Conservation (phyloP, 441 rosid species). For the Macaranga tanarius region DNA sequence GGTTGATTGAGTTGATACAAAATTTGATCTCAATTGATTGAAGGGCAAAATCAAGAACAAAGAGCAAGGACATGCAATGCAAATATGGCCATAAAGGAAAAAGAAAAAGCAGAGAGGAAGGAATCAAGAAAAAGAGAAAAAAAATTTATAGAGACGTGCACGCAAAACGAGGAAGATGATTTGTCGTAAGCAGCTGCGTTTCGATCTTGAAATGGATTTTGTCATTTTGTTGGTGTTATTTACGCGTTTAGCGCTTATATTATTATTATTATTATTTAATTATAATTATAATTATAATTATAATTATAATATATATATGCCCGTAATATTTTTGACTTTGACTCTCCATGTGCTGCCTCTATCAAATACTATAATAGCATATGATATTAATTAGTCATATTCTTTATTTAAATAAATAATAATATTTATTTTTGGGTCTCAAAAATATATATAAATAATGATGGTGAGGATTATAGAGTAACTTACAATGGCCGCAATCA, state of each 20-base stretch:
- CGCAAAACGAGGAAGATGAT: conserved; percentile 60
- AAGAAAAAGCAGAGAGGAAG: neutral
- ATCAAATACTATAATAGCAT: neutral
- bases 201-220: conserved; percentile 39
- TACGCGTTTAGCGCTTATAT: conserved; percentile 45
- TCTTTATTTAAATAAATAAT: no score
- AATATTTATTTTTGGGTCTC: neutral
- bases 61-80: no score
- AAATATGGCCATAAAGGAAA: no score
- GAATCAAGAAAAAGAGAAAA: neutral
- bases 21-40: no score
- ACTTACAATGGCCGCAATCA: conserved; percentile 63
- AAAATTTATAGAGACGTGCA: conserved; percentile 47
- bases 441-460: conserved; percentile 2
- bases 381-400: neutral
- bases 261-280: neutral
- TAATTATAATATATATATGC: no score
- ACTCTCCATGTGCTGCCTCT: conserved; percentile 35
- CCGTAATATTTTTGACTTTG: conserved; percentile 44
- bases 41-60: no score
- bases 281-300: neutral
- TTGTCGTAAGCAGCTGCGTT: conserved; percentile 33
- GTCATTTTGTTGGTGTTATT: conserved; percentile 36
- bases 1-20: no score
- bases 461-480: conserved; percentile 5